A percentile compares a stretch with the other conserved stretches of the same genome.
Evolutionary conservation across 176 grass and related monocot genomes (phyloP).

Genomic region (Dactylis glomerata): DNA sequence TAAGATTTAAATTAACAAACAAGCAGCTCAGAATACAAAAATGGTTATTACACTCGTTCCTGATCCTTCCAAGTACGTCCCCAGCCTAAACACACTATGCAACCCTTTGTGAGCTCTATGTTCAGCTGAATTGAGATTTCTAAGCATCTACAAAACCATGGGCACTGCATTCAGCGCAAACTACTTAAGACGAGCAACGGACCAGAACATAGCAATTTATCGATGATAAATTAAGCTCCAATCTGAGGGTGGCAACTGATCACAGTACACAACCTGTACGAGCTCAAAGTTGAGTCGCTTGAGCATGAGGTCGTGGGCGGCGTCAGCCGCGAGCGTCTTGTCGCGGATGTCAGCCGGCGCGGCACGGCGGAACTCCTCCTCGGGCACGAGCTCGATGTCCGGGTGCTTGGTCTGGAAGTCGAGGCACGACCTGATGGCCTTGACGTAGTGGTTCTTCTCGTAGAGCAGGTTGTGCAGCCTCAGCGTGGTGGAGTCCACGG

Average conservation of each 20-base stretch:
- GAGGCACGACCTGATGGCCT: slow-evolving; percentile 73
- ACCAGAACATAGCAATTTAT: neutral
- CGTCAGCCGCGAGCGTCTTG: slow-evolving; percentile 66
- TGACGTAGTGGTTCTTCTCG: slow-evolving; percentile 99
- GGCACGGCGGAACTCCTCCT: slow-evolving; percentile 69
- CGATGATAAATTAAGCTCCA: neutral
- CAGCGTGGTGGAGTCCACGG: slow-evolving; percentile 90
- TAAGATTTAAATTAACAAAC: neutral
- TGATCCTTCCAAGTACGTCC: neutral
- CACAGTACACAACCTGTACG: slow-evolving; percentile 54
- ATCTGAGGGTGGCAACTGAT: neutral
- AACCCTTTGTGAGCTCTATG: neutral
- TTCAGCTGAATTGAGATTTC: neutral
- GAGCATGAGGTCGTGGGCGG: slow-evolving; percentile 82
- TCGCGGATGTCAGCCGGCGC: slow-evolving; percentile 65
- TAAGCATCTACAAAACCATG: neutral
- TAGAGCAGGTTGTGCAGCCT: slow-evolving; percentile 91
- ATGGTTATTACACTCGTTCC: no score
- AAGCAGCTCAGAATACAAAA: neutral
- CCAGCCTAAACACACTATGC: neutral
- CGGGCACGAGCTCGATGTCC: slow-evolving; percentile 81
- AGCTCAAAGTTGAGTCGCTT: slow-evolving; percentile 96
- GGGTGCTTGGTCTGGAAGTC: slow-evolving; percentile 91
- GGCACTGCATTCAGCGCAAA: neutral
- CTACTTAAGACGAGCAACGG: neutral